A percentile compares a stretch with the other conserved stretches of the same genome.
Evolutionary conservation across 352 stramenopile species (phyloP).

Genomic region (Aphanomyces invadans): DNA sequence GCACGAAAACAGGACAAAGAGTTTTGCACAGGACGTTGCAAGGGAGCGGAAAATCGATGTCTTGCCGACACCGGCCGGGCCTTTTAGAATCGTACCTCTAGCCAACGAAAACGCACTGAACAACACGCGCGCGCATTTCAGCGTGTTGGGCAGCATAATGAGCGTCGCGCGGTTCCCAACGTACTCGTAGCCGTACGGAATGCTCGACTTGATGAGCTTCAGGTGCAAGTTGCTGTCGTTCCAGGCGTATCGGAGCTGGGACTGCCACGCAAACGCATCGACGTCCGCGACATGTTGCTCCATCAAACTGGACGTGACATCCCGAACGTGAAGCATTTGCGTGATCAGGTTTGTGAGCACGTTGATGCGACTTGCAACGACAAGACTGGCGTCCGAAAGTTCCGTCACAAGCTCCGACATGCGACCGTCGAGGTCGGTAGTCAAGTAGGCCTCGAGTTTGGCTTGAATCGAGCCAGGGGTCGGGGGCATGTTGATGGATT

Average conservation of each 20-base stretch:
- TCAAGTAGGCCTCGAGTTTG: slow-evolving; percentile 12
- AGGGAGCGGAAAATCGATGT: slow-evolving; percentile 37
- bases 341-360: slow-evolving; percentile 15
- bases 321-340: slow-evolving; percentile 18
- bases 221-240: slow-evolving; percentile 44
- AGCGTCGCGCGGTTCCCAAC: slow-evolving; percentile 35
- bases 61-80: slow-evolving; percentile 38
- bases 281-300: not conserved
- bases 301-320: slow-evolving; percentile 11
- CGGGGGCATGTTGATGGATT: not conserved
- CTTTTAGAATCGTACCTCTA: slow-evolving; percentile 38
- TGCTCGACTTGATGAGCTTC: slow-evolving; percentile 38
- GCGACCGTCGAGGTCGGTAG: slow-evolving; percentile 7
- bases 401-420: slow-evolving; percentile 2
- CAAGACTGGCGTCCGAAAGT: not conserved
- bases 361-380: not conserved
- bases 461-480: not conserved
- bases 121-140: slow-evolving; percentile 18
- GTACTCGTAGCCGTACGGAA: slow-evolving; percentile 70
- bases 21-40: slow-evolving; percentile 39
- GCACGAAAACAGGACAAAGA: slow-evolving; percentile 40
- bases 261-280: slow-evolving; percentile 37
- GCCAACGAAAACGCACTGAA: slow-evolving; percentile 30
- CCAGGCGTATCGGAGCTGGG: slow-evolving; percentile 61
- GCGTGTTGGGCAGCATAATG: slow-evolving; percentile 15